Evolutionary conservation across 106 monocot genomes (phyloP), one percentile per base, ranked within the genome.

Genomic region (Xerophyta viscosa): DNA sequence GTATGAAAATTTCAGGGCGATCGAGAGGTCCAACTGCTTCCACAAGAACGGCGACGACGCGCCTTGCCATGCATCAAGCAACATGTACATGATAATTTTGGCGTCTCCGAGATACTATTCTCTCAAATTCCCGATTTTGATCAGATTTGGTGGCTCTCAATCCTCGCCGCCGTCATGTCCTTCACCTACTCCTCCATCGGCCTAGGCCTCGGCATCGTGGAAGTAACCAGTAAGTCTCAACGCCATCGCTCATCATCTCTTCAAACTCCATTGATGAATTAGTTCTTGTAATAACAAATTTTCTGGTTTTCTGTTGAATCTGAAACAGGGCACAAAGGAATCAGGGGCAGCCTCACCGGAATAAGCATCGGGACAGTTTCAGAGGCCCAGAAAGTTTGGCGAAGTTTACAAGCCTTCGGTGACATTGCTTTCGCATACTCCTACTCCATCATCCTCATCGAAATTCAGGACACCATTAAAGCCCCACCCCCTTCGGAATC

Each of bases 381-480:
- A 1, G 28, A 65, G n/a, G 69, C 56, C 18, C 58, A 87, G 47
- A 87, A 92, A 68, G 57, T 92, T 8, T 92, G 86, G 87, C 66
- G 71, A 11, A 83, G 77, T 46, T 68, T 92, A 30, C 92, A 92
- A 48, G 87, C 92, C 1, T 66, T 92, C 24, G 92, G 92, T 0
- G 74, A 92, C 70, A 87, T 92, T 9, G 92, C 92, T 44, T 92
- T 92, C 46, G 92, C 92, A n/a, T 92, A 92, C 70, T 92, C 92
- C 41, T 92, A 74, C 74, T 87, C 92, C 24, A 73, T 87, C 47
- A 77, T 92, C 64, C 86, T 92, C 63, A 92, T 92, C 27, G 92
- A 92, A 52, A 92, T 92, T 46, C 86, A 92, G 81, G 87, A 92
- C 64, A 87, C 92, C 0, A 65, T 92, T 8, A 83, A 65, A 24